A percentile compares a stretch with the other conserved stretches of the same genome.
Evolutionary conservation across 139 green algal species (phyloP).

Genomic region (Haematococcus sp.): DNA sequence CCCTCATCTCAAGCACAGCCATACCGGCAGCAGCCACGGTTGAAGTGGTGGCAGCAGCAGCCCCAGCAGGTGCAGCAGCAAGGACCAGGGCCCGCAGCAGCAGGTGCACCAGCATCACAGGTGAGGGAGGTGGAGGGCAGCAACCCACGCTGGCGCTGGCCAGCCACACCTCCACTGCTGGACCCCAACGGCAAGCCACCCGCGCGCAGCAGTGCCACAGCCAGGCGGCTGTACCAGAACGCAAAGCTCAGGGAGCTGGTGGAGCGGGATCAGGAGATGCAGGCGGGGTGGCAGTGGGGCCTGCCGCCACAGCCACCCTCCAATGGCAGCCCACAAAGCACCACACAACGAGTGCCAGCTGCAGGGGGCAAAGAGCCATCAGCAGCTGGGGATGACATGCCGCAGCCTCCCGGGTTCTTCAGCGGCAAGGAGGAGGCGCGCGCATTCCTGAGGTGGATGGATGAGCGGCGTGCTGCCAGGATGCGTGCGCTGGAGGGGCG

Average conservation of each 20-base stretch:
- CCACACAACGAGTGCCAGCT: too few relatives aligned
- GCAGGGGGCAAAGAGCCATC: too few relatives aligned
- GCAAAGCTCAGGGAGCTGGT: neutral
- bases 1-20: neutral
- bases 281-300: slow-evolving; percentile 1
- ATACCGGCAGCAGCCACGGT: neutral
- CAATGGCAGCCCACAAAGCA: too few relatives aligned
- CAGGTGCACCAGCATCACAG: neutral
- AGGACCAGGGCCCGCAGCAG: neutral
- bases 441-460: neutral
- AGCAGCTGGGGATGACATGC: neutral
- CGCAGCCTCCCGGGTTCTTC: slow-evolving; percentile 1
- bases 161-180: neutral
- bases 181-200: neutral
- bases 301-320: too few relatives aligned
- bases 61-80: neutral
- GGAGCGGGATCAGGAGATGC: neutral
- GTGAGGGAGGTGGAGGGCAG: neutral
- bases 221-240: slow-evolving; percentile 13
- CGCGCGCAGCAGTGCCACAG: neutral
- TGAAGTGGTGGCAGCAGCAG: neutral
- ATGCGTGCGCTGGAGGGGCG: neutral
- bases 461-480: neutral
- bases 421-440: neutral
- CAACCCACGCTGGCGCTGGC: slow-evolving; percentile 12